Base-by-base conservation (phyloP, 1,284 basidiomycete species). In the Ustilago nuda region DNA sequence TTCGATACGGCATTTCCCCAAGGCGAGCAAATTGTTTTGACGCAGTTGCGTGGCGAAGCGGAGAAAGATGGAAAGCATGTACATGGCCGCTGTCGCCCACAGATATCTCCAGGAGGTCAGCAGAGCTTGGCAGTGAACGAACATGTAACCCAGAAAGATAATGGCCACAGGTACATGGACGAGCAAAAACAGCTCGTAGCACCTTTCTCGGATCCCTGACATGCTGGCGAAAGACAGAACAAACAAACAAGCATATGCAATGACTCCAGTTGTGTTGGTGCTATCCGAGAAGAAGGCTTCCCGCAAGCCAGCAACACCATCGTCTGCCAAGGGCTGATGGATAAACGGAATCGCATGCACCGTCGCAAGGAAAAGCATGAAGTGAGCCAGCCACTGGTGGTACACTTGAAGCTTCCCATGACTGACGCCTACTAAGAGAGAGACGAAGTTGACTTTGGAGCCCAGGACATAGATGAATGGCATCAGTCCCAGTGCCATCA, bases 181-280 rank as follows among this genome's bases (percentile, higher is more conserved):
- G 33, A 81, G 57, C 36, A 84, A 73, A 50, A 84, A 85, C 23
- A 85, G 72, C 56, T 84, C 80, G 72, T 85, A 85, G 36, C 71
- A 80, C 43, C 77, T 56, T 23, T 76, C 69, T 6, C 84, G 67
- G 17, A 85, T 62, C 15, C 72, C 66, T 1, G 73, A 66, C n/a
- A 75, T 37, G 62, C 80, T 82, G 4, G 78, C 78, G 27, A 76
- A 67, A 7, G 75, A 72, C 12, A 83, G 73, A 19, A 80, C 67
- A 41, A 80, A 71, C 6, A 82, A 63, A 17, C 78, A 65, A 1
- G 61, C 77, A 19, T 80, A 75, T 1, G 78, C 80, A 9, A 80
- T 68, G n/a, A 78, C 74, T 33, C 82, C 82, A 0, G 78, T 80
- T 8, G 76, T 80, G 68, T 80, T 76, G 56, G 72, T 72, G 53